Evolutionary conservation across 257 asterid species (phyloP), one percentile per base, ranked within the genome.

Genomic region (Scutellaria baicalensis): DNA sequence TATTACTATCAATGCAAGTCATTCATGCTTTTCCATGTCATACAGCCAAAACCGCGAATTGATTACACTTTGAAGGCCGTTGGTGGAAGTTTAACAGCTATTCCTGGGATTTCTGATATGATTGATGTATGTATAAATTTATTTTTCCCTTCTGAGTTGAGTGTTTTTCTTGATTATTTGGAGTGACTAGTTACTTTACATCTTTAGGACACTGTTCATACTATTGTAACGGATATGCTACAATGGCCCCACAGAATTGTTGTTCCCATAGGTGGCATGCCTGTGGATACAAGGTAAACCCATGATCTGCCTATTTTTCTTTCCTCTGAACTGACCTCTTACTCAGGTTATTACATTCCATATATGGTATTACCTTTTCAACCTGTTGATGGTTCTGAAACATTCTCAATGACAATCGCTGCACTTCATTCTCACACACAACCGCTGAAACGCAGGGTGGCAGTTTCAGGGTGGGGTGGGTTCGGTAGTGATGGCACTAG

Each of bases 221-320:
- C 97, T 65, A 94, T 94, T 35, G 89, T 94, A 66, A 76, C 82
- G 12, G 99, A 94, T 79, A 91, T 73, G 95, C 96, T 94, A 33
- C 96, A 91, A 82, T 94, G 99, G 99, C 99, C 99, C 40, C 97
- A 94, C 86, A 81, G 99, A 71, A 94, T 94, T 76, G 97, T 94
- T 74, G 97, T 94, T 77, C 99, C 97, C 50, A 87, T 94, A 45
- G 99, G 97, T 49, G 97, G 98, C 71, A 75, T 74, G 52, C 93
- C 90, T 77, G 83, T 86, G 50, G 97, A 94, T 82, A 66, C 78
- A 10, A 93, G 97, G 99, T 93, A 70, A 76, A 54, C 71, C 63
- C 23, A 39, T 49, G 42, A 36, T 71, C 54, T 33, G 31, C 13
- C 70, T 39, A 7, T 70, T 55, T 62, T 65, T 44, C 72, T 57